Evolutionary conservation across 139 green algal species (phyloP).

Genomic region (Microglena sp.): DNA sequence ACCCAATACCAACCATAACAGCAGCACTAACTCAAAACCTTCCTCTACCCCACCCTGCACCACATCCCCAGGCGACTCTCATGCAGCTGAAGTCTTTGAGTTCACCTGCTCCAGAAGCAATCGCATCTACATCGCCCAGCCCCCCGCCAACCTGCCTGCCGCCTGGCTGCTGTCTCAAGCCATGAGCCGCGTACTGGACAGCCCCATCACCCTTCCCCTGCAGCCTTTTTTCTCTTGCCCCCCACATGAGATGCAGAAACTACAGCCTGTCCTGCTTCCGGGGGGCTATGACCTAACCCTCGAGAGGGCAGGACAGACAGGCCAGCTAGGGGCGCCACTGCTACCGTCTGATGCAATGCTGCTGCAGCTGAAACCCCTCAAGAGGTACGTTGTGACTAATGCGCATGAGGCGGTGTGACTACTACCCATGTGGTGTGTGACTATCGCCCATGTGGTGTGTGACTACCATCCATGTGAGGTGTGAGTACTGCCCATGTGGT

Average conservation of each 20-base stretch:
- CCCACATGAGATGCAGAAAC: slow-evolving; percentile 6
- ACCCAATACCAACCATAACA: too few species aligned
- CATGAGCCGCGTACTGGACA: slow-evolving; percentile 39
- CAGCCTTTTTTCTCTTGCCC: slow-evolving; percentile 37
- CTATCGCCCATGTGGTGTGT: too few species aligned
- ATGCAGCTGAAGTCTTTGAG: too few species aligned
- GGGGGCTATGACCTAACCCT: slow-evolving; percentile 25
- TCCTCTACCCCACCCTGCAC: too few species aligned
- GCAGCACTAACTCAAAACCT: too few species aligned
- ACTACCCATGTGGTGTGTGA: too few species aligned
- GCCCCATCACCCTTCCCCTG: slow-evolving; percentile 42
- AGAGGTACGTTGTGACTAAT: slow-evolving; percentile 22
- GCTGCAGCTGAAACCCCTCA: slow-evolving; percentile 43
- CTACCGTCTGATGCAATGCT: slow-evolving; percentile 30
- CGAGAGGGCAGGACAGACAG: slow-evolving; percentile 20
- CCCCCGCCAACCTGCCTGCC: slow-evolving; percentile 21
- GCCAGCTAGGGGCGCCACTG: slow-evolving; percentile 33
- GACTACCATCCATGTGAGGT: too few species aligned
- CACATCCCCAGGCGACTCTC: too few species aligned
- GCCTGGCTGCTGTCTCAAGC: slow-evolving; percentile 24
- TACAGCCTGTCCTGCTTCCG: slow-evolving; percentile 17
- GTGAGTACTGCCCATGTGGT: too few species aligned
- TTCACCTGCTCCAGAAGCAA: slow-evolving; percentile 10
- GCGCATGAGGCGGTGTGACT: too few species aligned
- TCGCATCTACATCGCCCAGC: slow-evolving; percentile 26